Evolutionary conservation across 768 basidiomycete genomes (phyloP).

Genomic region (Termitomyces sp.): DNA sequence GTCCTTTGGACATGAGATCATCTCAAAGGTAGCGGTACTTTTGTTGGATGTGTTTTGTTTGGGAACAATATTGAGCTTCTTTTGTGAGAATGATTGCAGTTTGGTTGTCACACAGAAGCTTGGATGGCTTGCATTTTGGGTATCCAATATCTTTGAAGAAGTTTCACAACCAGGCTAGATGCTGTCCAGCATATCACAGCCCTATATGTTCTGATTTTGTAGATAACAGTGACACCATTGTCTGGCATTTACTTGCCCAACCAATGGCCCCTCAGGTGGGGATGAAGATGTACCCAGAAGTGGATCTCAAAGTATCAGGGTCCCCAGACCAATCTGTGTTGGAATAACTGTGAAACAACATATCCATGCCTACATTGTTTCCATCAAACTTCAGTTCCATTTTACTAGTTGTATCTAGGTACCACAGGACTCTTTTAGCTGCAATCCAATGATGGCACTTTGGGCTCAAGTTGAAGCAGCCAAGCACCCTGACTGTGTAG

Average conservation of each 20-base stretch:
- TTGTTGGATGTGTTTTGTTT: not conserved
- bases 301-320: not conserved
- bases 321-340: not conserved
- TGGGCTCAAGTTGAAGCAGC: not conserved
- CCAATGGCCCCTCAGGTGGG: not conserved
- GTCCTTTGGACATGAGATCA: not conserved
- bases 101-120: not conserved
- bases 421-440: too few species aligned
- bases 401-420: too few species aligned
- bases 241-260: not conserved
- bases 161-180: not conserved
- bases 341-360: not conserved
- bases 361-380: too few species aligned
- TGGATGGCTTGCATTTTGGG: not conserved
- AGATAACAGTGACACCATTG: not conserved
- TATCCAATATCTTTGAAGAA: not conserved
- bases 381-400: too few species aligned
- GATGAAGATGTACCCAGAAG: not conserved
- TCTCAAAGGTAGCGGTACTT: not conserved
- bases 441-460: too few species aligned
- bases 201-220: not conserved
- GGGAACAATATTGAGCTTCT: not conserved
- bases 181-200: not conserved
- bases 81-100: not conserved
- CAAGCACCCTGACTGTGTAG: not conserved